phyloP scores from a whole-genome alignment of 75 land plant species.

The Pinus albicaulis region DNA sequence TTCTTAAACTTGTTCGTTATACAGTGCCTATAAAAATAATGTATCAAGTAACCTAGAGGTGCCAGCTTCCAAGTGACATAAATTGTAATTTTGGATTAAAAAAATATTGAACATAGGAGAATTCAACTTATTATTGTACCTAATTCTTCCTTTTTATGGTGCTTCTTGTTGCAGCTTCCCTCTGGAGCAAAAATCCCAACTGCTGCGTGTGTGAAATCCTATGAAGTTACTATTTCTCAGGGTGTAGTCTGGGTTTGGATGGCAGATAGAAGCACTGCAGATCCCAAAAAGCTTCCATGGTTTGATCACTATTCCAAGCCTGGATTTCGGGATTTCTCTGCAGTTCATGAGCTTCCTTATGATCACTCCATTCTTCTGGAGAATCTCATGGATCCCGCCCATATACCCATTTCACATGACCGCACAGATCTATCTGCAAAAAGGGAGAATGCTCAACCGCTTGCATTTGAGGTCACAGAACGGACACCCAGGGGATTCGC shows the following conservation, averaged over 20 bases:
- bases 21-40: no score
- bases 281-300: conserved; percentile 60
- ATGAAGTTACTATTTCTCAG: conserved; percentile 72
- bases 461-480: conserved; percentile 63
- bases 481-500: conserved; percentile 74
- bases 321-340: conserved; percentile 55
- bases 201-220: conserved; percentile 64
- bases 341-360: conserved; percentile 85
- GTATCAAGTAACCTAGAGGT: no score
- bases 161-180: conserved; percentile 48
- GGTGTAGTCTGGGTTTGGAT: conserved; percentile 97
- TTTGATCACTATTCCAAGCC: conserved; percentile 70
- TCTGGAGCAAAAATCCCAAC: conserved; percentile 77
- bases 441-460: conserved; percentile 80
- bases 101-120: no score
- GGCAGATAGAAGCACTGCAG: conserved; percentile 52
- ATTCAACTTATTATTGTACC: neutral
- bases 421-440: conserved; percentile 79
- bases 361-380: conserved; percentile 91
- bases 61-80: no score
- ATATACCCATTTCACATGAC: conserved; percentile 92
- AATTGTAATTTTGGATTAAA: no score
- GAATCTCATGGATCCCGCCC: conserved; percentile 98
- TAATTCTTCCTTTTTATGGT: neutral
- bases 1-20: no score